phyloP scores from a whole-genome alignment of 2,329 filamentous ascomycete genomes.

The Aspergillus sojae region DNA sequence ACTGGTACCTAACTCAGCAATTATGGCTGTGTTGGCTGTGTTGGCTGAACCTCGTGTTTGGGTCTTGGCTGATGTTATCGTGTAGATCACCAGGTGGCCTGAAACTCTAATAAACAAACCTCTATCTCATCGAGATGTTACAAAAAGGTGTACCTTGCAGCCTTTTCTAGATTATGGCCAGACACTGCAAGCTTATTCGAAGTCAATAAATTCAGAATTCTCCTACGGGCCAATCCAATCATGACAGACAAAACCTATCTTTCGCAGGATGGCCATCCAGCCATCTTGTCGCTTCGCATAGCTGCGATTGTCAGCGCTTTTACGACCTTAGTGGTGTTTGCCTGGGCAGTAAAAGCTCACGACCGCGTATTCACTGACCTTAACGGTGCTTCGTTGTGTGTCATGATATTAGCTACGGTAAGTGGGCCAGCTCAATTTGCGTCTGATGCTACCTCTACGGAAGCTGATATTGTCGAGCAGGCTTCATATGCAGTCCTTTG shows the following conservation, averaged over 20 bases:
- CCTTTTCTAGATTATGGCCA: background rate
- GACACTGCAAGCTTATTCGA: background rate
- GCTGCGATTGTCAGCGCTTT: background rate
- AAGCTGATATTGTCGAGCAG: background rate
- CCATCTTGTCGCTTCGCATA: background rate
- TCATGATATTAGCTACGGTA: background rate
- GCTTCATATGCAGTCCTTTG: background rate
- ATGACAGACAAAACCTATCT: background rate
- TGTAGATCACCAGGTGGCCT: background rate
- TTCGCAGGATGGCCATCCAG: background rate
- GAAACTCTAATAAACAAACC: background rate
- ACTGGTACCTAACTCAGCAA: background rate
- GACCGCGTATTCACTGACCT: background rate
- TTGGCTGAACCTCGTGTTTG: background rate
- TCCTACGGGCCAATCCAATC: background rate
- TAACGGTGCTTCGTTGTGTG: background rate
- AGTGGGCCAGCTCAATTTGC: background rate
- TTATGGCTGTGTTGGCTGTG: background rate
- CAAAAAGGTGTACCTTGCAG: background rate
- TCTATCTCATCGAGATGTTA: background rate
- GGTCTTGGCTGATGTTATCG: background rate
- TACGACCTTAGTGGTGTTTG: background rate
- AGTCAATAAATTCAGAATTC: rapidly evolving
- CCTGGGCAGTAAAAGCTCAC: background rate
- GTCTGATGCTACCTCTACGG: too few species aligned